Conservation (phyloP, 202 grass and related monocot genomes). For the Schoenoplectus triqueter region DNA sequence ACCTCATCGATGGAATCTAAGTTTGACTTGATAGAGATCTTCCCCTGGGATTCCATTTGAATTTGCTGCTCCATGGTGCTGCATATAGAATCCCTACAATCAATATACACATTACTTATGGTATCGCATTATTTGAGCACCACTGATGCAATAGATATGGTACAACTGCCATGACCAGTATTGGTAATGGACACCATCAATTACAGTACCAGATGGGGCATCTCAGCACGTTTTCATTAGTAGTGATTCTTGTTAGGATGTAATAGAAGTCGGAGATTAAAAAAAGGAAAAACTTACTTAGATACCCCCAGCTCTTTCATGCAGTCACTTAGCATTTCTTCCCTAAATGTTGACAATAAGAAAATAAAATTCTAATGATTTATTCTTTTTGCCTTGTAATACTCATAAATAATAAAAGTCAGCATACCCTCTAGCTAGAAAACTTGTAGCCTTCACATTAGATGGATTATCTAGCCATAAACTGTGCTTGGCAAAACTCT, state of each 20-base stretch:
- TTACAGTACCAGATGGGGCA: neutral
- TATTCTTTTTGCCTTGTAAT: neutral
- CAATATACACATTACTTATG: constrained; percentile 31
- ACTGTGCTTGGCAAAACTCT: constrained; percentile 90
- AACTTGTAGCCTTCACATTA: constrained; percentile 85
- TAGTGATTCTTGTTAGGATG: neutral
- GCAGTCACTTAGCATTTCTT: constrained; percentile 82
- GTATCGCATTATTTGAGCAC: neutral
- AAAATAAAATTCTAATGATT: constrained; percentile 23
- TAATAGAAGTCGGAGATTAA: constrained; percentile 10
- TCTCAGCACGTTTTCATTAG: neutral
- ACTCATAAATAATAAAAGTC: constrained; percentile 25
- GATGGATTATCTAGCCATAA: constrained; percentile 93
- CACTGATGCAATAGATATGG: neutral
- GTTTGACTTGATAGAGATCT: constrained; percentile 46
- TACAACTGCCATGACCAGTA: neutral
- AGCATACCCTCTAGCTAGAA: constrained; percentile 84
- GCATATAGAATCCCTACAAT: constrained; percentile 48
- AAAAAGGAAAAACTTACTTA: constrained; percentile 55
- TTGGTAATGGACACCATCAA: neutral
- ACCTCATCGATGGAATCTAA: constrained; percentile 96
- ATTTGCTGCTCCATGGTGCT: constrained; percentile 47
- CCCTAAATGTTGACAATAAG: constrained; percentile 48
- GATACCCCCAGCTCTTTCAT: constrained; percentile 68
- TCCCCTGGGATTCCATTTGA: constrained; percentile 40